phyloP scores from a whole-genome alignment of 306 rosid species.

The Trifolium fragiferum region DNA sequence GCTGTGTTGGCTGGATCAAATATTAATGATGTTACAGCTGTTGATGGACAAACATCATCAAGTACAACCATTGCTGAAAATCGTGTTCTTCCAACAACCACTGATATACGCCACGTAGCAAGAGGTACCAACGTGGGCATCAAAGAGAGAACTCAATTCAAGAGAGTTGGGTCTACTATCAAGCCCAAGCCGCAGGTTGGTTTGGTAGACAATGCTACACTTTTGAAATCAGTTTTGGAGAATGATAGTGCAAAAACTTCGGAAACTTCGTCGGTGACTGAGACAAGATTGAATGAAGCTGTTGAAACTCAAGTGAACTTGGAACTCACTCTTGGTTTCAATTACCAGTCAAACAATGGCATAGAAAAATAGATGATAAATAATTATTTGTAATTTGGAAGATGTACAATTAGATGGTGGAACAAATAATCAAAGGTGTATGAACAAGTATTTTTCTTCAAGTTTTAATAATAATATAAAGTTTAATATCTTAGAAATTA shows the following conservation, averaged over 20 bases:
- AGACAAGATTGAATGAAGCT: background rate
- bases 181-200: slow-evolving; percentile 31
- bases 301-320: slow-evolving; percentile 33
- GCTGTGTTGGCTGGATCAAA: slow-evolving; percentile 54
- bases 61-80: background rate
- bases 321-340: slow-evolving; percentile 52
- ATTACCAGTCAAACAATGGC: background rate
- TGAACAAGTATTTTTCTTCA: no score
- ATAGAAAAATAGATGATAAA: background rate
- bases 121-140: slow-evolving; percentile 14
- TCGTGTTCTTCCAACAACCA: background rate
- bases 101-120: slow-evolving; percentile 58
- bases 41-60: background rate
- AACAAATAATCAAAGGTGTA: no score
- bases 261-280: slow-evolving; percentile 36
- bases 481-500: no score
- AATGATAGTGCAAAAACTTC: slow-evolving; percentile 24
- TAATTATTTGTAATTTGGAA: no score
- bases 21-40: slow-evolving; percentile 9
- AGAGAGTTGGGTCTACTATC: slow-evolving; percentile 26
- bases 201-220: background rate
- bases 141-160: slow-evolving; percentile 44
- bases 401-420: no score
- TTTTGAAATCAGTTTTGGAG: slow-evolving; percentile 30
- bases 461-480: no score